Evolutionary conservation across 176 grass and related monocot genomes (phyloP).

Genomic region (Cocos nucifera): DNA sequence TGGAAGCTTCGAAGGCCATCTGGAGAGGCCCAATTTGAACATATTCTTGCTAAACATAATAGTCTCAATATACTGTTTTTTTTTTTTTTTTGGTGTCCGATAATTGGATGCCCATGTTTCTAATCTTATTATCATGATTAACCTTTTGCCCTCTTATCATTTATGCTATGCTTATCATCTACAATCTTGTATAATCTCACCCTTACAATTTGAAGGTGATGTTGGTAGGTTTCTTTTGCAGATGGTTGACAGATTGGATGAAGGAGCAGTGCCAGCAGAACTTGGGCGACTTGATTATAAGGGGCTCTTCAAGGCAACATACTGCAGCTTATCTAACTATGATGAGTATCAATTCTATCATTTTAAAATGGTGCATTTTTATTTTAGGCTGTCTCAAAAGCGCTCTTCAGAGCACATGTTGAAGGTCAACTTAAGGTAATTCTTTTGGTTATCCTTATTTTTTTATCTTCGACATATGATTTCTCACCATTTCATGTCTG

Average conservation of each 20-base stretch:
- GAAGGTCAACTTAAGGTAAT: slow-evolving; percentile 97
- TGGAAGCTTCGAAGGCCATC: no score
- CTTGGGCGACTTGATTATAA: slow-evolving; percentile 87
- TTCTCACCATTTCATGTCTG: slow-evolving; percentile 20
- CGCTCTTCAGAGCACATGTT: slow-evolving; percentile 95
- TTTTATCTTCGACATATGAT: slow-evolving; percentile 12
- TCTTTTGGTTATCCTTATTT: not conserved
- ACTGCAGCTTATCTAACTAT: slow-evolving; percentile 9
- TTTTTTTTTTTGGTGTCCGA: no score
- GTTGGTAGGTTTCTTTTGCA: slow-evolving; percentile 28
- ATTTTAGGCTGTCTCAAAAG: slow-evolving; percentile 76
- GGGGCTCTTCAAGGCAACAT: slow-evolving; percentile 72
- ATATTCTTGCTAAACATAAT: no score
- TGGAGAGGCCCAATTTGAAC: no score
- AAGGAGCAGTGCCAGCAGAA: slow-evolving; percentile 67
- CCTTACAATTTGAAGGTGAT: not conserved
- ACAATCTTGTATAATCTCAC: no score
- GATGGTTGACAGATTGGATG: slow-evolving; percentile 97
- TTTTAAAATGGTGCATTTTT: slow-evolving; percentile 18
- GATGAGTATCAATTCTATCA: slow-evolving; percentile 16
- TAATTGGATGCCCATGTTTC: no score
- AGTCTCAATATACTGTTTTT: no score
- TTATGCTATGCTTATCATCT: no score
- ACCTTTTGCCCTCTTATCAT: no score
- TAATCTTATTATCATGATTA: no score